These are phyloP conservation scores for Rubia yunnanensis DNA, from an alignment of 257 asterid genomes.

Conservation along the genomic window DNA sequence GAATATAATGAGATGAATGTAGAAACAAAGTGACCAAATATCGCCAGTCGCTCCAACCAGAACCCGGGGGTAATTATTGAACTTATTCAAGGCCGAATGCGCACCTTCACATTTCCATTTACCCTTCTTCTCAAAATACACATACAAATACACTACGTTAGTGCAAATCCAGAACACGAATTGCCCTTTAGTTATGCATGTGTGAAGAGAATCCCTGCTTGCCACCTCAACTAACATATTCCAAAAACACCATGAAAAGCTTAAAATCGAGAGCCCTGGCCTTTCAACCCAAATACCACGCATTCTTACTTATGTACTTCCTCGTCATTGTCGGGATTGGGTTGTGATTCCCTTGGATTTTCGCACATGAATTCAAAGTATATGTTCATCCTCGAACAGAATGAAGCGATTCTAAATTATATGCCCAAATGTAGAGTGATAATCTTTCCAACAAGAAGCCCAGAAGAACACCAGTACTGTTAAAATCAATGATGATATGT, in stretches of 20 bases:
- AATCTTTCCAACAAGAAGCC: neutral
- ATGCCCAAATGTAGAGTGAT: neutral
- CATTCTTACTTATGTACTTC: neutral
- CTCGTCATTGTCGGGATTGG: neutral
- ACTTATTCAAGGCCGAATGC: neutral
- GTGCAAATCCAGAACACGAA: neutral
- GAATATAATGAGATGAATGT: neutral
- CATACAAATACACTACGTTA: neutral
- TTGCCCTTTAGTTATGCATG: neutral
- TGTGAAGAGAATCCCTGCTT: neutral
- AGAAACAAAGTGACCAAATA: neutral
- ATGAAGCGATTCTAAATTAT: neutral
- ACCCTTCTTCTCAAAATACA: neutral
- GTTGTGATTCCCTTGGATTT: neutral
- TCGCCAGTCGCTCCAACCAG: neutral
- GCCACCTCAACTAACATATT: neutral
- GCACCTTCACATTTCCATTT: neutral
- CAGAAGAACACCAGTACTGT: neutral
- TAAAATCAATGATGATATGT: neutral
- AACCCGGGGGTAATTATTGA: neutral
- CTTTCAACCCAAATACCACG: neutral
- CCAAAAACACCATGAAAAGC: neutral
- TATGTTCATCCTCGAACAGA: neutral
- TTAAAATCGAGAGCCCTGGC: neutral
- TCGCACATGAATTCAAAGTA: neutral